Conservation (phyloP, 805 yeast species). For the Candida endomychidarum region DNA sequence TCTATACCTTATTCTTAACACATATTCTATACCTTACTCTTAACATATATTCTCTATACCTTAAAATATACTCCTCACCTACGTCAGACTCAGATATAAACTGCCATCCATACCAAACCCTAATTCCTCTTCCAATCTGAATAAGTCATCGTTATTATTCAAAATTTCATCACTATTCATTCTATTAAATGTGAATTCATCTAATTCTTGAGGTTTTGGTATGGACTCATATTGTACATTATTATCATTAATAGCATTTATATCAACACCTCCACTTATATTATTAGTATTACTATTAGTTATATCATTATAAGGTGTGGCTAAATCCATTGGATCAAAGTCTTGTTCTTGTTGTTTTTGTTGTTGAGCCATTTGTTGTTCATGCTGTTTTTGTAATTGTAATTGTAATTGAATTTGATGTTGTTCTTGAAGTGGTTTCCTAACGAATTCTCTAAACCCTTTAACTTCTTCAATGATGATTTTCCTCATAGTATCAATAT, state of each 20-base stretch:
- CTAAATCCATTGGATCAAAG: constrained; percentile 14
- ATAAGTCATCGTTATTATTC: constrained; percentile 27
- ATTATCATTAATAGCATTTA: constrained; percentile 17
- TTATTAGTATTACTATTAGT: constrained; percentile 17
- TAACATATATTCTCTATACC: no score
- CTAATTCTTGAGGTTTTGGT: constrained; percentile 46
- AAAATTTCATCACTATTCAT: constrained; percentile 11
- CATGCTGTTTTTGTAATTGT: constrained; percentile 30
- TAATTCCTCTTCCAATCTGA: constrained; percentile 43
- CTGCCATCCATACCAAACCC: constrained; percentile 46
- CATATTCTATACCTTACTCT: no score
- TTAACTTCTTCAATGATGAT: constrained; percentile 81
- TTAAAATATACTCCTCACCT: background rate
- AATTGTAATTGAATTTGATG: constrained; percentile 40
- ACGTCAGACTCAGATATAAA: constrained; percentile 3
- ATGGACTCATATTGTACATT: constrained; percentile 31
- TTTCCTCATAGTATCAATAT: constrained; percentile 68
- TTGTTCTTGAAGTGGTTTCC: constrained; percentile 66
- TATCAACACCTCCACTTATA: constrained; percentile 19
- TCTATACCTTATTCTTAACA: no score
- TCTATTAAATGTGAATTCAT: constrained; percentile 32
- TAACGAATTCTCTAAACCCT: constrained; percentile 74
- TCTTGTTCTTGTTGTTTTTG: constrained; percentile 15
- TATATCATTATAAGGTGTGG: constrained; percentile 14
- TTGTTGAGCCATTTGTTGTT: constrained; percentile 17